Evolutionary conservation across 2,329 filamentous ascomycete species (phyloP).

Genomic region (Colletotrichum lindemuthianum): DNA sequence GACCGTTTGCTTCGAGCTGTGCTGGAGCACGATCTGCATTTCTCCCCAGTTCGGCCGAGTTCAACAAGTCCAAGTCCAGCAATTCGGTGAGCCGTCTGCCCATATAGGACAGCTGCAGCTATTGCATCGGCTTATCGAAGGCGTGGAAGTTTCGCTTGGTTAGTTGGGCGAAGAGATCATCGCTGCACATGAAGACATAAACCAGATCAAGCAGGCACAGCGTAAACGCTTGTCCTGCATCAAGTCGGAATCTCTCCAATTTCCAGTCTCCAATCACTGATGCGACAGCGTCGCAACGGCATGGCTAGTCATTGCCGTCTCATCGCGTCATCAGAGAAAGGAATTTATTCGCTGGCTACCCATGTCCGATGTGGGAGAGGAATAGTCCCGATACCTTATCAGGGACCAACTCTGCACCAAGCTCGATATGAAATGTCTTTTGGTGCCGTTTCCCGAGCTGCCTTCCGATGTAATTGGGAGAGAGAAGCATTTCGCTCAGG

Average conservation of each 20-base stretch:
- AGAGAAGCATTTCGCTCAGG: constrained; percentile 10
- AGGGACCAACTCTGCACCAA: not conserved
- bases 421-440: not conserved
- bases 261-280: constrained; percentile 7
- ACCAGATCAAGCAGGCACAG: constrained; percentile 1
- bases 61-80: not conserved
- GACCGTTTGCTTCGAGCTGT: constrained; percentile 10
- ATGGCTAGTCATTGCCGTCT: constrained; percentile 10
- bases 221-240: constrained; percentile 16
- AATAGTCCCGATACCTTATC: constrained; percentile 7
- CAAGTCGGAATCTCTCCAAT: not conserved
- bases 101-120: not conserved
- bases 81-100: no score
- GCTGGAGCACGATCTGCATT: constrained; percentile 14
- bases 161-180: not conserved
- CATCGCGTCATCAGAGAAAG: constrained; percentile 16
- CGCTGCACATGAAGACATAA: not conserved
- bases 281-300: constrained; percentile 5
- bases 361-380: not conserved
- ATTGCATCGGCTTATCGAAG: not conserved
- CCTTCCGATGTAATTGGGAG: constrained; percentile 18
- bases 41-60: constrained; percentile 14
- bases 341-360: constrained; percentile 11
- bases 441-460: constrained; percentile 14
- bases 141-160: not conserved